These are phyloP conservation scores for Pyracantha coccinea DNA, from an alignment of 331 rosid species.

Conservation along the genomic window DNA sequence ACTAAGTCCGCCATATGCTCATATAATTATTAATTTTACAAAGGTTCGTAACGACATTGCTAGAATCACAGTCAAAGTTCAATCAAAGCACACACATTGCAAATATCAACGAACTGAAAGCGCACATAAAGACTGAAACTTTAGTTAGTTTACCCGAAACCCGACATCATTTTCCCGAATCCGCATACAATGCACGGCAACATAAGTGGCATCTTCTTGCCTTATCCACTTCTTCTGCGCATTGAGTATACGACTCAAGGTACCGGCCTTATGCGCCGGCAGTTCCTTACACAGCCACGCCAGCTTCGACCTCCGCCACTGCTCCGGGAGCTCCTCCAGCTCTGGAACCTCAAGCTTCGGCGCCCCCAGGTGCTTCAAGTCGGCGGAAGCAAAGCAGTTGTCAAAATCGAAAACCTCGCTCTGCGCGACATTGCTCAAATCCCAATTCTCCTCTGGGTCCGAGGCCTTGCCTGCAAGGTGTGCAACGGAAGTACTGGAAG, in stretches of 20 bases:
- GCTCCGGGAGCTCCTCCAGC: slow-evolving; percentile 69
- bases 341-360: slow-evolving; percentile 61
- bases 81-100: background rate
- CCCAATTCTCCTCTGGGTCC: slow-evolving; percentile 17
- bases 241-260: slow-evolving; percentile 55
- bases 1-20: background rate
- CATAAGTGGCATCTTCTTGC: slow-evolving; percentile 59
- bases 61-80: background rate
- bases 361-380: slow-evolving; percentile 36
- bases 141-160: slow-evolving; percentile 34
- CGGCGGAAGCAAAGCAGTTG: slow-evolving; percentile 23
- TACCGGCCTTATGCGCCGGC: slow-evolving; percentile 61
- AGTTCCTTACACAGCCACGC: slow-evolving; percentile 93
- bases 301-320: slow-evolving; percentile 83
- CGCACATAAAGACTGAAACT: background rate
- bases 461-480: slow-evolving; percentile 13
- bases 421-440: slow-evolving; percentile 5
- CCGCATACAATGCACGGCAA: slow-evolving; percentile 64
- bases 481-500: slow-evolving; percentile 23
- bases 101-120: background rate
- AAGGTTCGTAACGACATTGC: background rate
- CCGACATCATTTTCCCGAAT: slow-evolving; percentile 69
- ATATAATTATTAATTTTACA: background rate
- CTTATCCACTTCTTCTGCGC: slow-evolving; percentile 81
- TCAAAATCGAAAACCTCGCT: slow-evolving; percentile 33